These are phyloP conservation scores for Paramyrothecium sp. DNA, from an alignment of 2,329 filamentous ascomycete genomes.

Conservation along the genomic window DNA sequence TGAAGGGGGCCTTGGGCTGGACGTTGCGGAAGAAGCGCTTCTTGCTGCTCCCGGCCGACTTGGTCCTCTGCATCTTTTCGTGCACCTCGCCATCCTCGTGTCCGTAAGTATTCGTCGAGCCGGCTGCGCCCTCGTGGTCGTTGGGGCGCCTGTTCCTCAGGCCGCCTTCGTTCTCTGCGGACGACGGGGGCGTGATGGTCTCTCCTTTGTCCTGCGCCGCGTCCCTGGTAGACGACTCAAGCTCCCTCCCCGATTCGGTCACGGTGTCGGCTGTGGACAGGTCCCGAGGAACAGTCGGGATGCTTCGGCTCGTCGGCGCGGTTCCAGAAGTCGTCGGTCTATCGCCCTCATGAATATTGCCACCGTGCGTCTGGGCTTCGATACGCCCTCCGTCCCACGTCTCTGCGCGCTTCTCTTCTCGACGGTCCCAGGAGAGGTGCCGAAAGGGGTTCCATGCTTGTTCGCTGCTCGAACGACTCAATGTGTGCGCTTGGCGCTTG, in stretches of 20 bases:
- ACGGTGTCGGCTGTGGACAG: conserved; percentile 22
- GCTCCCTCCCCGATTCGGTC: conserved; percentile 12
- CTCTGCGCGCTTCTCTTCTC: conserved; percentile 20
- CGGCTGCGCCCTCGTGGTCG: conserved; percentile 6
- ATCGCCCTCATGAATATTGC: conserved; percentile 9
- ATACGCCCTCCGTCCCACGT: conserved; percentile 33
- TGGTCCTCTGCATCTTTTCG: not conserved
- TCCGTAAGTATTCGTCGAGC: conserved; percentile 11
- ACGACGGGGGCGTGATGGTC: conserved; percentile 13
- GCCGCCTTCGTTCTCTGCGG: conserved; percentile 16
- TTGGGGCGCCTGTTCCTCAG: conserved; percentile 30
- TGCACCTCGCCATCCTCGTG: conserved; percentile 17
- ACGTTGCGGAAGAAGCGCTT: conserved; percentile 41
- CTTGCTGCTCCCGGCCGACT: conserved; percentile 1
- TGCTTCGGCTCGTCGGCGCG: conserved; percentile 4
- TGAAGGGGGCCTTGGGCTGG: conserved; percentile 54
- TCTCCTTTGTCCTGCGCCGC: conserved; percentile 14
- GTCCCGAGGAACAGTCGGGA: conserved; percentile 16
- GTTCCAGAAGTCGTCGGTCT: not conserved
- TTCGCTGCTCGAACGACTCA: conserved; percentile 37
- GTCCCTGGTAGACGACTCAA: conserved; percentile 18
- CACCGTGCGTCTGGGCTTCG: conserved; percentile 26
- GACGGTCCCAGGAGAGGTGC: conserved; percentile 34
- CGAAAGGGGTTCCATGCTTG: conserved; percentile 44
- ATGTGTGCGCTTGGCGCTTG: conserved; percentile 41